Evolutionary conservation across 2,329 filamentous ascomycete species (phyloP), one percentile per base, ranked within the genome.

Genomic region (Cordyceps cateniannulata): DNA sequence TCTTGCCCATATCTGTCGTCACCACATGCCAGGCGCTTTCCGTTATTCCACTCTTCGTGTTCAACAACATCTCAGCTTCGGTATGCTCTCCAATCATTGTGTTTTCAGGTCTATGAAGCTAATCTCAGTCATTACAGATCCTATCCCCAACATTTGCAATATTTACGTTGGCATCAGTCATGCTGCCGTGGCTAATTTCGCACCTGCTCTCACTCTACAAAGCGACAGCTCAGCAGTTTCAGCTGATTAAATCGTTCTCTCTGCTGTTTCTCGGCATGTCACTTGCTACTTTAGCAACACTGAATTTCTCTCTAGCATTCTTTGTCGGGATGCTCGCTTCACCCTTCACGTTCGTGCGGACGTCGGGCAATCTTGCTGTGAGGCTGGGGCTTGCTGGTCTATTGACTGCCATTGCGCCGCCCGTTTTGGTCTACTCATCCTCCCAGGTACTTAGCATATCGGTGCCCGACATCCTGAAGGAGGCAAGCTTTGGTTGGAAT

Each of bases 281-380:
- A 68, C 85, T 99, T 65, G 93, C 93, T 14, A 89, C 93, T 1
- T 87, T 99, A 14, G 93, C 95, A 2, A 99, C 93, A 0, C 84
- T 99, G 56, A 99, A 99, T 76, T 99, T 99, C 79, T 92, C 89
- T 3, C 86, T 97, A 16, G 87, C 91, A 52, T 88, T 98, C 70
- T 79, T 96, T 42, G 80, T 97, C 55, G 95, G 95, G 42, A 77
- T 98, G 2, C 77, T 93, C 50, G 86, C 90, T 48, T 79, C 84
- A 3, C 93, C 93, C 0, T 79, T 98, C 16, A 87, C 86, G n/a
- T 97, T 96, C 71, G 78, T 88, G 20, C 80, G 74, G 8, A 80
- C 84, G 0, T 77, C 77, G 58, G 67, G 68, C 14, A 74, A 67
- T 64, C 66, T 77, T n/a, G 66, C 71, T 4, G 62, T 75, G 1